Conservation (phyloP, 2,329 filamentous ascomycete species). For the Westerdykella sp. region DNA sequence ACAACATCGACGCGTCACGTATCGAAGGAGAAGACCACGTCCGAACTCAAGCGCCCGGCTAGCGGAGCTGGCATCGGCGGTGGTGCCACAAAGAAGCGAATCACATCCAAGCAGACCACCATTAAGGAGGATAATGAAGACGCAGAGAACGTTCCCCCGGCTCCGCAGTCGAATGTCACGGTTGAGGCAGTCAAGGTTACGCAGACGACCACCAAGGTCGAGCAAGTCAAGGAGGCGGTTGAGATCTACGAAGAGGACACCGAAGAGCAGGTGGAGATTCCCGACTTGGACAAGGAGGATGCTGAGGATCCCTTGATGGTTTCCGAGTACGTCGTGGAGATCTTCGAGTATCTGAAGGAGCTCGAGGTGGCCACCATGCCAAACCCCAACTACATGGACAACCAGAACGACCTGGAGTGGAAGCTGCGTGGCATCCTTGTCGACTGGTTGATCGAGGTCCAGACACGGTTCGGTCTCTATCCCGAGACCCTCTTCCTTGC, state of each 20-base stretch:
- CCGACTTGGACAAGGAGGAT: slow-evolving; percentile 77
- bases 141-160: slow-evolving; percentile 61
- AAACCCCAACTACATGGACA: slow-evolving; percentile 90
- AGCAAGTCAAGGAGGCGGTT: neutral
- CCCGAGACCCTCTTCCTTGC: slow-evolving; percentile 95
- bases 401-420: slow-evolving; percentile 94
- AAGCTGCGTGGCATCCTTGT: slow-evolving; percentile 96
- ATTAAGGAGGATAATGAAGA: slow-evolving; percentile 51
- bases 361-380: slow-evolving; percentile 76
- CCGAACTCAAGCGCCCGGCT: slow-evolving; percentile 65
- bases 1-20: slow-evolving; percentile 54
- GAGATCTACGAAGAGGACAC: slow-evolving; percentile 13
- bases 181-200: slow-evolving; percentile 37
- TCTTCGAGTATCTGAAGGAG: slow-evolving; percentile 90
- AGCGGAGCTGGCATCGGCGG: slow-evolving; percentile 65
- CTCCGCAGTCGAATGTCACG: slow-evolving; percentile 19
- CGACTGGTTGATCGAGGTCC: slow-evolving; percentile 97
- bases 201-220: slow-evolving; percentile 47
- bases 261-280: slow-evolving; percentile 33
- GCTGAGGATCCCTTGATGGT: slow-evolving; percentile 94
- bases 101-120: slow-evolving; percentile 47
- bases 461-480: slow-evolving; percentile 90
- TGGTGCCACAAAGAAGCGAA: slow-evolving; percentile 62
- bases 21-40: slow-evolving; percentile 65
- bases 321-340: slow-evolving; percentile 92